These are phyloP conservation scores for Bretschneidera sinensis DNA, from an alignment of 345 rosid species.

Conservation along the genomic window DNA sequence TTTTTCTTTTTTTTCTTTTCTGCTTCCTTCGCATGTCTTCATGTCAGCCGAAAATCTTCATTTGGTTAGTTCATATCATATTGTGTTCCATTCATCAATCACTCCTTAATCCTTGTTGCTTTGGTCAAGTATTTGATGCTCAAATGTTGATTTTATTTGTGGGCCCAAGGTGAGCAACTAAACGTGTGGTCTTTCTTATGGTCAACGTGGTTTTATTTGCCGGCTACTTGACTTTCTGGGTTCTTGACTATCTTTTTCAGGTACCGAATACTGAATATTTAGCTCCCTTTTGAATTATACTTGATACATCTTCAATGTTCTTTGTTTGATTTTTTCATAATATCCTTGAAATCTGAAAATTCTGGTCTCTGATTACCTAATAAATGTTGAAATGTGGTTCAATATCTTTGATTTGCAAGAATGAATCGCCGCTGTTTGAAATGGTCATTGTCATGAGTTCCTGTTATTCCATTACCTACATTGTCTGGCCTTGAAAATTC, in stretches of 20 bases:
- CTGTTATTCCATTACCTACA: conserved; percentile 15
- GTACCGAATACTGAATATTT: conserved; percentile 31
- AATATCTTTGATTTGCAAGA: conserved; percentile 10
- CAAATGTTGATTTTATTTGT: conserved; percentile 13
- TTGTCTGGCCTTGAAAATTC: conserved; percentile 20
- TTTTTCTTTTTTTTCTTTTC: not conserved
- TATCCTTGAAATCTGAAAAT: conserved; percentile 13
- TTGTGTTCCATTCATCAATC: conserved; percentile 9
- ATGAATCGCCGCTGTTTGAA: not conserved
- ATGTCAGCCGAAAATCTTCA: not conserved
- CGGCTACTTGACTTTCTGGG: conserved; percentile 20
- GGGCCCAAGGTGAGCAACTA: conserved; percentile 27
- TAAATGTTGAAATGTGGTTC: conserved; percentile 26
- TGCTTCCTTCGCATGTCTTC: conserved; percentile 12
- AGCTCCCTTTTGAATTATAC: conserved; percentile 10
- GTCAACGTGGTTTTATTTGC: conserved; percentile 17
- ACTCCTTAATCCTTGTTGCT: conserved; percentile 23
- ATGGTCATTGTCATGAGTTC: conserved; percentile 8
- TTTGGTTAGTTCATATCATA: conserved; percentile 6
- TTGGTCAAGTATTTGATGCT: conserved; percentile 35
- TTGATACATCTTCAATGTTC: conserved; percentile 7
- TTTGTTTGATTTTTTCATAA: conserved; percentile 14
- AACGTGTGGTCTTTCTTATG: conserved; percentile 1
- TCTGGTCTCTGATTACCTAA: conserved; percentile 19
- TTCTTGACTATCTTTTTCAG: conserved; percentile 26